Conservation (phyloP, 1,284 basidiomycete species). For the Stereum hirsutum region DNA sequence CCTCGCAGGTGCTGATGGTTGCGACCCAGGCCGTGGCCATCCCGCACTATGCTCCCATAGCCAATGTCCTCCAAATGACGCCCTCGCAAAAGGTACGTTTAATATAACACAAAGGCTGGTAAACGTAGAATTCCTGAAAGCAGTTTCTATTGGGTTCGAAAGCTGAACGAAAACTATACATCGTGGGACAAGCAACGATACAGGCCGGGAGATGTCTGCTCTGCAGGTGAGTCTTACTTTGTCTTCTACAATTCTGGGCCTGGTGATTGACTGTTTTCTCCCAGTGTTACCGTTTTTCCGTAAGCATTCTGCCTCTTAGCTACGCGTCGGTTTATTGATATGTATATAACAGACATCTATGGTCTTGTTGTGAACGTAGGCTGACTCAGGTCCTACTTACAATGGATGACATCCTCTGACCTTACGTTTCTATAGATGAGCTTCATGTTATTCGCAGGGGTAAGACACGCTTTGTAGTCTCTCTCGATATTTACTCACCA, state of each 20-base stretch:
- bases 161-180: slow-evolving; percentile 29
- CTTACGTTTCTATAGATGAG: slow-evolving; percentile 34
- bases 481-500: neutral
- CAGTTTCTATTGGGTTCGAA: too few relatives aligned
- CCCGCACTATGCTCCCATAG: slow-evolving; percentile 56
- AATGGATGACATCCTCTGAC: slow-evolving; percentile 6
- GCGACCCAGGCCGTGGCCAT: slow-evolving; percentile 53
- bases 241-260: neutral
- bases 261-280: neutral
- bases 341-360: slow-evolving; percentile 48
- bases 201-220: slow-evolving; percentile 45
- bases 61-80: slow-evolving; percentile 52
- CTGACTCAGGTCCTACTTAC: slow-evolving; percentile 6
- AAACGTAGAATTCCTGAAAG: too few relatives aligned
- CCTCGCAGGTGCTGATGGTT: neutral
- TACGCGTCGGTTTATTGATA: slow-evolving; percentile 1
- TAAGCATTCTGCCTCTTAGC: slow-evolving; percentile 10
- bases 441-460: slow-evolving; percentile 43
- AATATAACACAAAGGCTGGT: too few relatives aligned
- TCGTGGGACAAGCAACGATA: slow-evolving; percentile 23
- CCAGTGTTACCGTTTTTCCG: slow-evolving; percentile 27
- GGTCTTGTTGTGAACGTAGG: slow-evolving; percentile 55
- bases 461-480: slow-evolving; percentile 19
- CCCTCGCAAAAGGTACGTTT: slow-evolving; percentile 35
- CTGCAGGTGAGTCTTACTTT: slow-evolving; percentile 27